Evolutionary conservation across 768 basidiomycete species (phyloP).

Genomic region (Boletus barrowsii): DNA sequence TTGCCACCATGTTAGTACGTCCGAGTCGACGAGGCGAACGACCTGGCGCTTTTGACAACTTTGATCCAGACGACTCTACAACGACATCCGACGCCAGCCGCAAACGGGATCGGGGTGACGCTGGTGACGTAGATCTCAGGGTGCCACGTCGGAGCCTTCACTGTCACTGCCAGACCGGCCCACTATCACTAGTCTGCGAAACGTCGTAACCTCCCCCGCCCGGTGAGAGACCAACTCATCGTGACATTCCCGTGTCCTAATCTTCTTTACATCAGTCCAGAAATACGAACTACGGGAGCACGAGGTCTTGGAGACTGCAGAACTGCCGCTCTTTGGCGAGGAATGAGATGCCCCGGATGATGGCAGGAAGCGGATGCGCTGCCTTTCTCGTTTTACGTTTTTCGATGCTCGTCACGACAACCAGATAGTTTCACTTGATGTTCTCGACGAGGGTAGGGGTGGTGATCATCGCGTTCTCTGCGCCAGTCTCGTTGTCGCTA

Average conservation of each 20-base stretch:
- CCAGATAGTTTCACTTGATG: conserved; percentile 46
- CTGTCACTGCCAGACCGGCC: not conserved
- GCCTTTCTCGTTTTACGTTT: conserved; percentile 55
- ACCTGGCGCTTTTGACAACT: conserved; percentile 53
- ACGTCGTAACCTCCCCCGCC: conserved; percentile 24
- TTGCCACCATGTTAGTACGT: not conserved
- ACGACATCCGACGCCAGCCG: conserved; percentile 27
- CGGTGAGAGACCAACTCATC: conserved; percentile 5
- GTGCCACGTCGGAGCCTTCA: not conserved
- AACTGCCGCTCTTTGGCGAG: conserved; percentile 41
- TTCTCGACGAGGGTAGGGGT: conserved; percentile 45
- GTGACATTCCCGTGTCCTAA: not conserved
- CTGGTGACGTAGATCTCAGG: conserved; percentile 6
- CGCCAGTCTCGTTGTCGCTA: conserved; percentile 50
- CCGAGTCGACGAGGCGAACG: conserved; percentile 33
- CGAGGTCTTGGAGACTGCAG: conserved; percentile 35
- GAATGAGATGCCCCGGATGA: conserved; percentile 35
- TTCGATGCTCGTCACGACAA: conserved; percentile 52
- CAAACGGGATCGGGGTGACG: conserved; percentile 23
- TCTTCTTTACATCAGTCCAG: conserved; percentile 28
- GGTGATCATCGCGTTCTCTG: conserved; percentile 45
- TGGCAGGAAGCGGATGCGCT: conserved; percentile 51
- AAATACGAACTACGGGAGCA: conserved; percentile 35
- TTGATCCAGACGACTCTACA: conserved; percentile 31
- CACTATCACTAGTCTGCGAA: conserved; percentile 20